Evolutionary conservation across 2,329 filamentous ascomycete species (phyloP).

Genomic region (Hymenotorrendiella dingleyae): DNA sequence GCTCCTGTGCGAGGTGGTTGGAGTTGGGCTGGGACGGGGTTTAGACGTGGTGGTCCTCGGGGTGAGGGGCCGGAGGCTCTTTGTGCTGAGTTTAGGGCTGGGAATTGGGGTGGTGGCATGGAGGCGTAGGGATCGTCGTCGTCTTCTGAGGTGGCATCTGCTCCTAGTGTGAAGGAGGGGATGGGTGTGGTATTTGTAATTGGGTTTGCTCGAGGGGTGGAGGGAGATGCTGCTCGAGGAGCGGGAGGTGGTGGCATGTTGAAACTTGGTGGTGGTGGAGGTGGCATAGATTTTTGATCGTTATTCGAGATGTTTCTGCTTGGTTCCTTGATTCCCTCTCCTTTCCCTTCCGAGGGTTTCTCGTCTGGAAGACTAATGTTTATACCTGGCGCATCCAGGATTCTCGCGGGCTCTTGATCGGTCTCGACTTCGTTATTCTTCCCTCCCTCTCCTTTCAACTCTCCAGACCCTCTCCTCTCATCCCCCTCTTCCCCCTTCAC

Average conservation of each 20-base stretch:
- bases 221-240: conserved; percentile 29
- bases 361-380: conserved; percentile 2
- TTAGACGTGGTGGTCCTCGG: conserved; percentile 10
- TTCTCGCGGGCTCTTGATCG: background rate
- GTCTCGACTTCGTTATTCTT: too few relatives aligned
- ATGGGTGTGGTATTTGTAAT: conserved; percentile 9
- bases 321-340: background rate
- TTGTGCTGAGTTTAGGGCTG: conserved; percentile 46
- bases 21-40: conserved; percentile 11
- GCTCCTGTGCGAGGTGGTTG: conserved; percentile 10
- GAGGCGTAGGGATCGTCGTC: conserved; percentile 23
- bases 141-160: conserved; percentile 14
- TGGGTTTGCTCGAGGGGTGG: conserved; percentile 44
- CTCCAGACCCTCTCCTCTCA: too few relatives aligned
- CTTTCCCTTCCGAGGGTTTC: background rate
- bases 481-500: background rate
- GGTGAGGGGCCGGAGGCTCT: conserved; percentile 38
- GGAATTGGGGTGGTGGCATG: conserved; percentile 34
- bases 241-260: conserved; percentile 23
- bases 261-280: conserved; percentile 25
- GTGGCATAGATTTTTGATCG: conserved; percentile 36
- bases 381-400: conserved; percentile 9
- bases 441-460: too few relatives aligned
- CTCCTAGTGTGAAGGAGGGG: conserved; percentile 15
- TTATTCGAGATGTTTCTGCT: conserved; percentile 15